Percentiles rank a stretch among this genome's conserved stretches.
Conservation (phyloP, 192 early-diverging fungal species). For the Spizellomyces sp. region DNA sequence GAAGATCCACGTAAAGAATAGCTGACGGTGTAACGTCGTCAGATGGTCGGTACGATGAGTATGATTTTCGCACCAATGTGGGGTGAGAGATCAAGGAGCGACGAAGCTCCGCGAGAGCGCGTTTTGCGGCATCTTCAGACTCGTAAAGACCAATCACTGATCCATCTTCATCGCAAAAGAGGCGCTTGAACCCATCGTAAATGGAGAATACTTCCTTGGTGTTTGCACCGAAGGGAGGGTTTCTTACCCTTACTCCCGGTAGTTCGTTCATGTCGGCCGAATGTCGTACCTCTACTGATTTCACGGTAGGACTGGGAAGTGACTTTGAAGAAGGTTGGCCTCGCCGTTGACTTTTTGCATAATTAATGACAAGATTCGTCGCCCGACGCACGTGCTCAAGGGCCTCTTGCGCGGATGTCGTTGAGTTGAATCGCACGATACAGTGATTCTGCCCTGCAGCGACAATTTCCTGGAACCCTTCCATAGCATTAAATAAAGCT, state of each 20-base stretch:
- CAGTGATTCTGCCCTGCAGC: constrained; percentile 5
- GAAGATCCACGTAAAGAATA: constrained; percentile 15
- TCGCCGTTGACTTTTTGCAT: constrained; percentile 6
- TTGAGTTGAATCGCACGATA: constrained; percentile 17
- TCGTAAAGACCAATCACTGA: constrained; percentile 12
- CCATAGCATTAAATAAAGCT: constrained; percentile 13
- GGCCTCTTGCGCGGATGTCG: neutral
- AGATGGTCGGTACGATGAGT: neutral
- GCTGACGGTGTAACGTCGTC: constrained; percentile 16
- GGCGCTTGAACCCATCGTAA: constrained; percentile 14
- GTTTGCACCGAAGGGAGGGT: constrained; percentile 22
- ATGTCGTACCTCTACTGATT: neutral
- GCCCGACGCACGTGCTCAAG: constrained; percentile 12
- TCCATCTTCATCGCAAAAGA: constrained; percentile 31
- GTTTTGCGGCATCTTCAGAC: constrained; percentile 9
- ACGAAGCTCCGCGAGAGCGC: constrained; percentile 13
- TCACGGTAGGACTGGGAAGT: neutral
- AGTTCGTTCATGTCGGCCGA: neutral
- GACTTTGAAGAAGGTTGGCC: neutral
- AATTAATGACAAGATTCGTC: constrained; percentile 34
- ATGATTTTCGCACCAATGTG: neutral
- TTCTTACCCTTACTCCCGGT: constrained; percentile 19
- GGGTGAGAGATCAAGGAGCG: constrained; percentile 25
- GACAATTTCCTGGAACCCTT: constrained; percentile 16
- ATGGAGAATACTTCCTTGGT: constrained; percentile 25